These are phyloP conservation scores for Prunus davidiana DNA, from an alignment of 306 rosid genomes.

Conservation along the genomic window DNA sequence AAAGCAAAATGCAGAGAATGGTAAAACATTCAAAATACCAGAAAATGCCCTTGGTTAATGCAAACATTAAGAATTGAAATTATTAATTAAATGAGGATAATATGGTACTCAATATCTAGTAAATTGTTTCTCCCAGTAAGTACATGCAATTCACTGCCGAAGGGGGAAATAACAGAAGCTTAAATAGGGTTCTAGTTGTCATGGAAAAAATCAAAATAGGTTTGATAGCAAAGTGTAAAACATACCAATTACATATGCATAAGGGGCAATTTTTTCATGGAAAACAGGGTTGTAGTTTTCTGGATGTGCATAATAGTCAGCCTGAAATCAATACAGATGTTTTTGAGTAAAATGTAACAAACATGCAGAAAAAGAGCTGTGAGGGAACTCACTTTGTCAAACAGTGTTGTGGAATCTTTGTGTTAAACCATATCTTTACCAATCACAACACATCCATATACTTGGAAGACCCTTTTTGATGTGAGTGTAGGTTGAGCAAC, in stretches of 20 bases:
- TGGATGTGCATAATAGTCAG: slow-evolving; percentile 87
- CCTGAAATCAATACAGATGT: slow-evolving; percentile 41
- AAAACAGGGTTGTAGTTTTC: slow-evolving; percentile 82
- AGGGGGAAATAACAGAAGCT: not conserved
- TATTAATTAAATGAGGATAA: no score
- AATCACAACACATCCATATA: slow-evolving; percentile 84
- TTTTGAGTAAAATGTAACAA: not conserved
- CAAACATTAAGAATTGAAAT: no score
- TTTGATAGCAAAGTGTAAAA: slow-evolving; percentile 15
- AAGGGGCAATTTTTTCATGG: slow-evolving; percentile 77
- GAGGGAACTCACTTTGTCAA: slow-evolving; percentile 66
- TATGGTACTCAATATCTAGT: no score
- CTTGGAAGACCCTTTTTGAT: slow-evolving; percentile 78
- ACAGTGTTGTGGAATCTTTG: slow-evolving; percentile 45
- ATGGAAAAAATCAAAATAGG: no score
- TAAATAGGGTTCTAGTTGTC: no score
- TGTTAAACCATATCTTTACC: slow-evolving; percentile 74
- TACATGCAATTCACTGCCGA: slow-evolving; percentile 85
- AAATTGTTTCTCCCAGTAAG: not conserved
- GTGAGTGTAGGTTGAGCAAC: slow-evolving; percentile 31
- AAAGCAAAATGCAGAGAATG: no score
- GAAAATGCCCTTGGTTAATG: no score
- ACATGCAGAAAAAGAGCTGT: not conserved
- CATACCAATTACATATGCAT: slow-evolving; percentile 81
- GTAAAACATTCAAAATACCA: no score